Evolutionary conservation across 2,329 filamentous ascomycete species (phyloP).

Genomic region (Trichocomaceae sp.): DNA sequence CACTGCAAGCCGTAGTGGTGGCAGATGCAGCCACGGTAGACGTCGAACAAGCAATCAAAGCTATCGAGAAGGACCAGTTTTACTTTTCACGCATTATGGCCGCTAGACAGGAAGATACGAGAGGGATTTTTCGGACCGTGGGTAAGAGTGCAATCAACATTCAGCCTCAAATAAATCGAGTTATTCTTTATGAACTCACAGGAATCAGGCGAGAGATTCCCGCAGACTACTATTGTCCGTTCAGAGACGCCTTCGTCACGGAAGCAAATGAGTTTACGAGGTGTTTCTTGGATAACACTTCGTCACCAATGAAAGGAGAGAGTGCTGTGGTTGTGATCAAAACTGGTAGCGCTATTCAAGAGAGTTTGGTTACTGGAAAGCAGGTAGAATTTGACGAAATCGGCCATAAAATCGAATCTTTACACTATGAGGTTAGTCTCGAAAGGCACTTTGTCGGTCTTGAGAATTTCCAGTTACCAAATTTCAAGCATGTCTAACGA

Average conservation of each 20-base stretch:
- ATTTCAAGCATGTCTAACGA: too few relatives aligned
- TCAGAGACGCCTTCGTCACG: conserved; percentile 57
- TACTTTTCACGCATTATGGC: conserved; percentile 31
- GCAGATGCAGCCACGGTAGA: conserved; percentile 46
- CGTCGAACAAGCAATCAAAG: conserved; percentile 45
- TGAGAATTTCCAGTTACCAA: neutral
- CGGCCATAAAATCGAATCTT: conserved; percentile 42
- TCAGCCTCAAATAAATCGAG: conserved; percentile 51
- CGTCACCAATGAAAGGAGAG: conserved; percentile 50
- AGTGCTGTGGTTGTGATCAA: conserved; percentile 52
- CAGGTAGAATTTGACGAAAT: conserved; percentile 55
- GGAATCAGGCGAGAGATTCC: conserved; percentile 57
- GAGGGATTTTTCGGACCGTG: conserved; percentile 30
- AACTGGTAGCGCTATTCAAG: conserved; percentile 56
- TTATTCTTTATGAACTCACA: conserved; percentile 49
- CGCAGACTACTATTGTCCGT: conserved; percentile 58
- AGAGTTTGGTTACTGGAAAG: conserved; percentile 48
- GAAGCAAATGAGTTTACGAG: conserved; percentile 61
- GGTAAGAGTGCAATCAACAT: conserved; percentile 59
- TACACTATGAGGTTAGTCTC: conserved; percentile 31
- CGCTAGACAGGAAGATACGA: conserved; percentile 31
- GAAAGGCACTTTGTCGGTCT: neutral
- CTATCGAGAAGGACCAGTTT: conserved; percentile 39
- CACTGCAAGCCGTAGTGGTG: conserved; percentile 44
- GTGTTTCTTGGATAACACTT: conserved; percentile 50